Percentiles rank a stretch among this genome's conserved stretches.
These are phyloP conservation scores for Stevia rebaudiana DNA, from an alignment of 140 eudicot species.

Conservation along the genomic window DNA sequence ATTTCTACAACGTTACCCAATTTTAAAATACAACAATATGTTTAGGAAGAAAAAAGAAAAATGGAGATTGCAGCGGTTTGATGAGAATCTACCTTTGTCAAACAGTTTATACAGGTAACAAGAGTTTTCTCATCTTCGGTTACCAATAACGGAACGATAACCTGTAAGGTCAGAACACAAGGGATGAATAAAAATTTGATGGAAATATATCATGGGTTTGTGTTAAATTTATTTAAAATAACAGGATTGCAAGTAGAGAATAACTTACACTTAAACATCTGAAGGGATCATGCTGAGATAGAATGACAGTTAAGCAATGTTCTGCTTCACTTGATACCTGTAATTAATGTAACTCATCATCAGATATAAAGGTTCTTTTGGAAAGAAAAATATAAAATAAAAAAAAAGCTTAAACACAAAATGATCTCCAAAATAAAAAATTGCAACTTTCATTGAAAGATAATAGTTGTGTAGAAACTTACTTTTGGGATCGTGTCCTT, in stretches of 20 bases:
- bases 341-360: neutral
- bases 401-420: neutral
- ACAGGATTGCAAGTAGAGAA: conserved; percentile 9
- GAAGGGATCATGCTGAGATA: conserved; percentile 84
- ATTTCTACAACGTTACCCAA: no score
- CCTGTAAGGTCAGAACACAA: conserved; percentile 42
- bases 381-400: neutral
- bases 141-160: conserved; percentile 75
- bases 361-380: neutral
- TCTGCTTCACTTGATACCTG: conserved; percentile 94
- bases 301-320: conserved; percentile 63
- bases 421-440: neutral
- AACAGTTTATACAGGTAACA: conserved; percentile 76
- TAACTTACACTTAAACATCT: conserved; percentile 79
- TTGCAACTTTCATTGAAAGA: neutral
- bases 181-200: neutral
- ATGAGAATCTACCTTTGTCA: conserved; percentile 65
- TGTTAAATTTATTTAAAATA: neutral
- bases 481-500: conserved; percentile 72
- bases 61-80: neutral
- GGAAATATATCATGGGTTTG: neutral
- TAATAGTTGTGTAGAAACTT: conserved; percentile 10
- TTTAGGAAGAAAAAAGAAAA: neutral
- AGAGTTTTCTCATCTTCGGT: conserved; percentile 96
- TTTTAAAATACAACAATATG: conserved; percentile 8